phyloP scores from a whole-genome alignment of 306 rosid species.

The Calophaca sinica region DNA sequence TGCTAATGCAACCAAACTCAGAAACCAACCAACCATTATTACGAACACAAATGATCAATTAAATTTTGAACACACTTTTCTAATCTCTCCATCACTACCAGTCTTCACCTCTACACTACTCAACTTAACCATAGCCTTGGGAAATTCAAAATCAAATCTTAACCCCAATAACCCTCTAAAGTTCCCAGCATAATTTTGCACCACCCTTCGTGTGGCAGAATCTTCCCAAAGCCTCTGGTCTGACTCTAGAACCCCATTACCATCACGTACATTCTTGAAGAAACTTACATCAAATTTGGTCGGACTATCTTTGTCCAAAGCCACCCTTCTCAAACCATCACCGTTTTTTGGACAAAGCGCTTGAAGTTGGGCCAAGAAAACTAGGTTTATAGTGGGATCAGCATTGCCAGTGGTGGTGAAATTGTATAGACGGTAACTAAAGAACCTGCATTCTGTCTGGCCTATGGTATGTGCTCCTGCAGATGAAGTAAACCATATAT shows the following conservation, averaged over 20 bases:
- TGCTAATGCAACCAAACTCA: not conserved
- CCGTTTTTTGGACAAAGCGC: constrained; percentile 61
- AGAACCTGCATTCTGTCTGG: constrained; percentile 66
- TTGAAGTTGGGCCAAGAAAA: constrained; percentile 58
- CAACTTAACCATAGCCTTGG: constrained; percentile 79
- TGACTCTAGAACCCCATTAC: constrained; percentile 65
- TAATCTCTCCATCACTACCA: constrained; percentile 72
- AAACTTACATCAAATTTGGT: constrained; percentile 63
- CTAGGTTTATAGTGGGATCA: constrained; percentile 67
- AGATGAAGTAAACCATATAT: not conserved
- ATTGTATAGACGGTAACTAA: constrained; percentile 69
- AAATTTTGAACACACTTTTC: constrained; percentile 67
- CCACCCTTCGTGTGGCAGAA: constrained; percentile 48
- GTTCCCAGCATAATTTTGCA: constrained; percentile 66
- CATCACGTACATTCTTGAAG: constrained; percentile 72
- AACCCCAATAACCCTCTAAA: constrained; percentile 68
- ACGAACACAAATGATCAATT: constrained; percentile 47
- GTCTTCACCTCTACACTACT: constrained; percentile 73
- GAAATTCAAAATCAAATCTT: constrained; percentile 68
- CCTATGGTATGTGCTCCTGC: constrained; percentile 82
- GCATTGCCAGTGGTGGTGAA: constrained; percentile 68
- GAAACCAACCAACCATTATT: not conserved
- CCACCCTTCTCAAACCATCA: constrained; percentile 62
- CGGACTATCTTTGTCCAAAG: constrained; percentile 63
- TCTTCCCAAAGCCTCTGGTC: constrained; percentile 81